Conservation (phyloP, 1,139 yeast genomes). For the Hanseniaspora sp. region DNA sequence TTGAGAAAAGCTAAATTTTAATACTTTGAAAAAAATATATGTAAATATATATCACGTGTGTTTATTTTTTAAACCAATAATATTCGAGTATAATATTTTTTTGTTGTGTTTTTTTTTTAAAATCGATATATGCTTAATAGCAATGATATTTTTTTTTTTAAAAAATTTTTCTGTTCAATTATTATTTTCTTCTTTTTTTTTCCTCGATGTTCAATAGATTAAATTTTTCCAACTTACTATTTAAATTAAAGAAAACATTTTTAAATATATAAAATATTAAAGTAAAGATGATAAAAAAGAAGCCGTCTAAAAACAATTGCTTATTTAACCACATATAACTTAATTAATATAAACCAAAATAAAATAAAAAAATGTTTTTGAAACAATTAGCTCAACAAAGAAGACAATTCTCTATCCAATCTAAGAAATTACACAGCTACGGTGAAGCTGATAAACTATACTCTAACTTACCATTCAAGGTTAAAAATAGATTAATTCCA, state of each 20-base stretch:
- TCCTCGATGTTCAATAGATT: too few species aligned
- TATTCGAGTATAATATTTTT: background rate
- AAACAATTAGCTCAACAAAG: slow-evolving; percentile 30
- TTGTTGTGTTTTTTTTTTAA: too few species aligned
- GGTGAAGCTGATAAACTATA: slow-evolving; percentile 58
- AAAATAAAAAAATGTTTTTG: slow-evolving; percentile 31
- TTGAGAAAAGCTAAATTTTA: too few species aligned
- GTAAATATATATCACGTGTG: background rate
- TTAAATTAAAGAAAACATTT: too few species aligned
- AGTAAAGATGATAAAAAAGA: background rate
- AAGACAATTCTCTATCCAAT: slow-evolving; percentile 31
- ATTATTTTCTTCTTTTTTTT: too few species aligned
- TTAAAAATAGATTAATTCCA: slow-evolving; percentile 84
- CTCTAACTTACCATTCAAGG: slow-evolving; percentile 87
- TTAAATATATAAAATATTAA: too few species aligned
- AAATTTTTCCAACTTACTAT: too few species aligned
- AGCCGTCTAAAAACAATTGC: background rate
- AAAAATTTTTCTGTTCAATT: too few species aligned
- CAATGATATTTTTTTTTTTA: background rate
- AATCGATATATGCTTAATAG: background rate
- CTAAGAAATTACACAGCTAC: slow-evolving; percentile 16
- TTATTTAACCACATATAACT: background rate
- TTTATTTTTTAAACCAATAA: background rate
- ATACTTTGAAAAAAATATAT: too few species aligned
- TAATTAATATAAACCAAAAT: background rate